Percentiles rank a stretch among this genome's conserved stretches.
Conservation (phyloP, 1,284 basidiomycete species). For the Stereum hirsutum region DNA sequence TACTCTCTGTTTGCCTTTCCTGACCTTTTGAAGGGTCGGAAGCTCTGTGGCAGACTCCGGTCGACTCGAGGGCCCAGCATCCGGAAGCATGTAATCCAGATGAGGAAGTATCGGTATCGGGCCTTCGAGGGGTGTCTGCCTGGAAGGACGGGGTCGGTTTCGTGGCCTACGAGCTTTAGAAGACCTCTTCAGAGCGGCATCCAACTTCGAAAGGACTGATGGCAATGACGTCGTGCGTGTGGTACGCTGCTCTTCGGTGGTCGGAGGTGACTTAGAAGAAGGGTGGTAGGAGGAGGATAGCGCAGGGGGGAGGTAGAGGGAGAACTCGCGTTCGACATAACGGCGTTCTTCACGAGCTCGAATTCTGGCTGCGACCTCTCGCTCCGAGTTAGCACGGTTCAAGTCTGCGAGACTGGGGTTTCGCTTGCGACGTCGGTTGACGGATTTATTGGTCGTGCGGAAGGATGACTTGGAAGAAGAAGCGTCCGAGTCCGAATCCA, state of each 20-base stretch:
- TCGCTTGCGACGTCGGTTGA: conserved; percentile 29
- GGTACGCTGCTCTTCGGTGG: conserved; percentile 24
- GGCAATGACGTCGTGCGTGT: conserved; percentile 51
- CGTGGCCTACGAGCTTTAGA: conserved; percentile 12
- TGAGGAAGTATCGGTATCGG: neutral
- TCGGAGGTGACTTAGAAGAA: conserved; percentile 6
- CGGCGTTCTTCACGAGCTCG: conserved; percentile 53
- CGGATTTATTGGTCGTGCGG: conserved; percentile 20
- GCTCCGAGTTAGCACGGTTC: conserved; percentile 43
- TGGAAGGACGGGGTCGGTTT: conserved; percentile 11
- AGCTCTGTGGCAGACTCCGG: neutral
- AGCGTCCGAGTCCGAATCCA: conserved; percentile 33
- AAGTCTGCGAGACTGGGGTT: conserved; percentile 36
- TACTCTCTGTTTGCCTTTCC: conserved; percentile 27
- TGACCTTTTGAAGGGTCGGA: conserved; percentile 14
- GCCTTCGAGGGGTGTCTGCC: neutral
- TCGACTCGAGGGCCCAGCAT: conserved; percentile 3
- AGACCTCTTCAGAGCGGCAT: conserved; percentile 37
- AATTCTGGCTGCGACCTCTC: conserved; percentile 46
- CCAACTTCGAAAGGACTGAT: conserved; percentile 46
- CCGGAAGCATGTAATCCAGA: conserved; percentile 24
- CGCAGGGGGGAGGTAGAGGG: conserved; percentile 49
- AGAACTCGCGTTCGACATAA: conserved; percentile 55
- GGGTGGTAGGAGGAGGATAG: conserved; percentile 23
- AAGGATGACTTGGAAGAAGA: conserved; percentile 30